Evolutionary conservation across 345 rosid genomes (phyloP).

Genomic region (Aquilaria yunnanensis): DNA sequence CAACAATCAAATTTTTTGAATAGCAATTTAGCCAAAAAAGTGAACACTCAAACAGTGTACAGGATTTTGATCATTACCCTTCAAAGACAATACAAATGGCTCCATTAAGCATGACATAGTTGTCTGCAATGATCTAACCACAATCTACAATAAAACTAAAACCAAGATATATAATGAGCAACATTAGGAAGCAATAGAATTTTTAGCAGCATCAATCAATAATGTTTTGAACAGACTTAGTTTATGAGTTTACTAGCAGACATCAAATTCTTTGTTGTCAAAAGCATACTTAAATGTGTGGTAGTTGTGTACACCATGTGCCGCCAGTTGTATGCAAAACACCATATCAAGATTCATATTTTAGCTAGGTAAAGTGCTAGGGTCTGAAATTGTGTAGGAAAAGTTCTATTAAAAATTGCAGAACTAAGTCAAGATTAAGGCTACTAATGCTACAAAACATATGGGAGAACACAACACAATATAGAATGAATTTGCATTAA

Average conservation of each 20-base stretch:
- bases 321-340: conserved; percentile 96
- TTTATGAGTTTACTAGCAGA: conserved; percentile 62
- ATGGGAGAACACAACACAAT: too few relatives aligned
- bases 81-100: conserved; percentile 71
- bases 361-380: not conserved
- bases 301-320: conserved; percentile 94
- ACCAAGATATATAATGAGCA: conserved; percentile 5
- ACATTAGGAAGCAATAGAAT: not conserved
- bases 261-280: conserved; percentile 84
- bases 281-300: conserved; percentile 96
- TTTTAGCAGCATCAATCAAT: not conserved
- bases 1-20: too few relatives aligned
- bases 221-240: conserved; percentile 10
- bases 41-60: too few relatives aligned
- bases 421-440: not conserved
- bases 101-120: conserved; percentile 97
- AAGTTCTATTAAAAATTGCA: not conserved
- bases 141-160: conserved; percentile 98
- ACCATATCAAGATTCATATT: conserved; percentile 47
- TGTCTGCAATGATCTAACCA: conserved; percentile 99
- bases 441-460: too few relatives aligned
- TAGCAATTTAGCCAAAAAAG: too few relatives aligned
- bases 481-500: too few relatives aligned
- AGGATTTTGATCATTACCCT: conserved; percentile 48
- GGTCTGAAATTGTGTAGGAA: too few relatives aligned